Conservation (phyloP, 352 stramenopile genomes). For the Phytopythium ostracodes region DNA sequence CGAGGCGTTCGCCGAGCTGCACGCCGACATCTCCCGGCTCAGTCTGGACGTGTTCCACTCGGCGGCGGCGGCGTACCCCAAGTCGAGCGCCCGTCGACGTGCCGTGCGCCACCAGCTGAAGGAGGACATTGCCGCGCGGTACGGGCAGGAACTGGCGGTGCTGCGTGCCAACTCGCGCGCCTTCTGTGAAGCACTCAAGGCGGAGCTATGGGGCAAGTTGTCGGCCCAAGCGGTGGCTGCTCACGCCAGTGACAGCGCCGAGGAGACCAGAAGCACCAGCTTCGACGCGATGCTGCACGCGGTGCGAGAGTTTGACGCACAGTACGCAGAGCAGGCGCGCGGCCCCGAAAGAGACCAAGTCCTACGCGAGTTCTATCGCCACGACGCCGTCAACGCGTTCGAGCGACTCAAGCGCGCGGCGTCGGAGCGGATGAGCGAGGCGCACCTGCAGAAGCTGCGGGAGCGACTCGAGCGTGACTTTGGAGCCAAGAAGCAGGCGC, state of each 20-base stretch:
- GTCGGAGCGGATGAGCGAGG: constrained; percentile 50
- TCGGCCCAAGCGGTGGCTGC: constrained; percentile 9
- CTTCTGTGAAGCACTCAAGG: constrained; percentile 45
- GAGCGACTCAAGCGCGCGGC: constrained; percentile 45
- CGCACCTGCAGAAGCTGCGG: constrained; percentile 43
- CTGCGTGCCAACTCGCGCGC: constrained; percentile 41
- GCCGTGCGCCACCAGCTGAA: constrained; percentile 53
- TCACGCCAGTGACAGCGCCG: constrained; percentile 1
- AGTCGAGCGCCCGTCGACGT: constrained; percentile 31
- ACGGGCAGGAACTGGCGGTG: constrained; percentile 29
- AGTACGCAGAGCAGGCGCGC: constrained; percentile 38
- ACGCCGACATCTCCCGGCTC: constrained; percentile 66
- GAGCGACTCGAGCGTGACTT: constrained; percentile 54
- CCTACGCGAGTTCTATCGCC: constrained; percentile 51
- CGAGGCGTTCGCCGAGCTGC: constrained; percentile 53
- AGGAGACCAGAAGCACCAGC: background rate
- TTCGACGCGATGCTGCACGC: constrained; percentile 43
- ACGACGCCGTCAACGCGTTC: constrained; percentile 53
- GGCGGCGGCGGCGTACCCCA: constrained; percentile 32
- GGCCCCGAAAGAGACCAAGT: constrained; percentile 53
- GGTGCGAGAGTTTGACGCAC: constrained; percentile 47
- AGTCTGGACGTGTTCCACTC: constrained; percentile 67
- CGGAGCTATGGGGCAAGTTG: constrained; percentile 40
- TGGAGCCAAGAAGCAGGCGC: constrained; percentile 46
- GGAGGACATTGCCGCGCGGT: constrained; percentile 32